A percentile compares a stretch with the other conserved stretches of the same genome.
Conservation (phyloP, 305 asterid genomes). For the Fraxinus sp. region DNA sequence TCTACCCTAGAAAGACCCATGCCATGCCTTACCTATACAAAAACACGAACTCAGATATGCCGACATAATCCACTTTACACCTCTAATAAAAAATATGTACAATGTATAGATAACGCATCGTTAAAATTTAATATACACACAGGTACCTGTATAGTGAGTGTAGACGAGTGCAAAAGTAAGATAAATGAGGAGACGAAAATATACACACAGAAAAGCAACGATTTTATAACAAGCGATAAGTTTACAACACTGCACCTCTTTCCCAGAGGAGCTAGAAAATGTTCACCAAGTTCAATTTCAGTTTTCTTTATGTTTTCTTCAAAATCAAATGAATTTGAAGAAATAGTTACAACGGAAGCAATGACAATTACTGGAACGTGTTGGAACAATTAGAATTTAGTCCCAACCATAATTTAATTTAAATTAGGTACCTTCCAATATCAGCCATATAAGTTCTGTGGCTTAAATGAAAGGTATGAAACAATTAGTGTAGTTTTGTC, state of each 20-base stretch:
- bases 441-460: constrained; percentile 23
- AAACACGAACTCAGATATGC: not conserved
- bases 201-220: not conserved
- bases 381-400: constrained; percentile 28
- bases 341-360: not conserved
- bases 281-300: not conserved
- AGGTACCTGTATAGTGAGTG: not conserved
- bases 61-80: not conserved
- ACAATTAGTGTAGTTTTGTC: constrained; percentile 44
- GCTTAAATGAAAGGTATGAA: constrained; percentile 29
- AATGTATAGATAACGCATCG: not conserved
- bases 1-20: not conserved
- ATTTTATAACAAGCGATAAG: not conserved
- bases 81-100: not conserved
- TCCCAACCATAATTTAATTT: constrained; percentile 33
- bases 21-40: not conserved
- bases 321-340: constrained; percentile 18
- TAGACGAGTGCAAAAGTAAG: not conserved
- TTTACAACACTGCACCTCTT: not conserved
- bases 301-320: not conserved
- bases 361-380: constrained; percentile 16
- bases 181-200: not conserved
- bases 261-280: not conserved
- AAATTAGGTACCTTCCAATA: constrained; percentile 28
- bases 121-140: not conserved